Conservation (phyloP, 371 early-diverging fungal genomes). For the Mortierella sp. region DNA sequence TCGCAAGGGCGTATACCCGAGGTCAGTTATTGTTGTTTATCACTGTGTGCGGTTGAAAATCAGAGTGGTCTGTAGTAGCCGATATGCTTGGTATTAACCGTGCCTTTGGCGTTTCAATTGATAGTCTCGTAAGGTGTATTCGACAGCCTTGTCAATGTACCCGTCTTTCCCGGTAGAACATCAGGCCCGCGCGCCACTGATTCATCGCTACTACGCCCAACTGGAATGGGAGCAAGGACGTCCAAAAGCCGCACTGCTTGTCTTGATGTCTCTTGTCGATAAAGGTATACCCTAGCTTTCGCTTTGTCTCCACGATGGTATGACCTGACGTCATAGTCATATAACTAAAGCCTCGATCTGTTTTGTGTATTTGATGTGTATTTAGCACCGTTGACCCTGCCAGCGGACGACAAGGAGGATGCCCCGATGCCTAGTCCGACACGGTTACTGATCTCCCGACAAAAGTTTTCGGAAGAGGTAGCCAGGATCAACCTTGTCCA, state of each 20-base stretch:
- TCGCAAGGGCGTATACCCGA: constrained; percentile 62
- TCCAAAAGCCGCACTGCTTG: constrained; percentile 63
- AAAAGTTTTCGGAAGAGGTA: constrained; percentile 37
- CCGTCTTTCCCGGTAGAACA: constrained; percentile 61
- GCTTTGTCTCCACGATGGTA: constrained; percentile 10
- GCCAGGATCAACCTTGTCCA: constrained; percentile 48
- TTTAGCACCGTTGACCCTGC: constrained; percentile 5
- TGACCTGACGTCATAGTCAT: background rate
- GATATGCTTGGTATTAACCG: background rate
- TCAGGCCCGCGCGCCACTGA: constrained; percentile 60
- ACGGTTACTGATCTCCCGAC: constrained; percentile 60
- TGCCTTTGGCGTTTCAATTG: background rate
- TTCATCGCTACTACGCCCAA: constrained; percentile 72
- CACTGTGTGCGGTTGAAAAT: background rate
- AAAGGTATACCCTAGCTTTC: constrained; percentile 42
- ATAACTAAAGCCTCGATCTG: background rate
- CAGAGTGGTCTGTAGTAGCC: background rate
- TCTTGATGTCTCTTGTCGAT: constrained; percentile 42
- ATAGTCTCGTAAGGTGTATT: constrained; percentile 78
- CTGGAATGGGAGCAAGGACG: constrained; percentile 66
- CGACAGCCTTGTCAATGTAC: constrained; percentile 69
- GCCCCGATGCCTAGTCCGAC: constrained; percentile 50
- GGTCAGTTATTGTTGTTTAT: constrained; percentile 38
- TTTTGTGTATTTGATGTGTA: background rate
- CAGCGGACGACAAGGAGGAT: constrained; percentile 28